Percentiles rank a stretch among this genome's conserved stretches.
phyloP scores from a whole-genome alignment of 257 asterid species.

The Catharanthus roseus region DNA sequence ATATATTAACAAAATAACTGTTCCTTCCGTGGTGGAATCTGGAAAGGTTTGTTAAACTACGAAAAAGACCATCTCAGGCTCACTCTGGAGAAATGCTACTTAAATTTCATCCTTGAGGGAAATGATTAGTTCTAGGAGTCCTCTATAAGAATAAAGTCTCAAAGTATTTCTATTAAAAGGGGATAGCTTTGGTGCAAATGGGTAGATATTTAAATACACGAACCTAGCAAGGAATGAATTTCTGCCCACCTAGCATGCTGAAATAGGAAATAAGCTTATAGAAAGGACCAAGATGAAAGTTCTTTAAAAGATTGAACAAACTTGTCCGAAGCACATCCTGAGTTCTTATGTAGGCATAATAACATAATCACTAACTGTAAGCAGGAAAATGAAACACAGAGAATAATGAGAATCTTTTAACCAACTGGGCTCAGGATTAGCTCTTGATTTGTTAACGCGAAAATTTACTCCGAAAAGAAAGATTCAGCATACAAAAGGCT shows the following conservation, averaged over 20 bases:
- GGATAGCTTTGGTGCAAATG: neutral
- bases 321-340: neutral
- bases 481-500: conserved; percentile 4
- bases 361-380: neutral
- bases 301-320: neutral
- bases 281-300: neutral
- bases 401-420: neutral
- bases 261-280: too few relatives aligned
- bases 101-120: neutral
- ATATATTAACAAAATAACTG: neutral
- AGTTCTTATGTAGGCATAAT: neutral
- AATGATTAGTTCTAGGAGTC: neutral
- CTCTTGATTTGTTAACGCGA: neutral
- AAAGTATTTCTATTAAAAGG: neutral
- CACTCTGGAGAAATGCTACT: neutral
- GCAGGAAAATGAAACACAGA: neutral
- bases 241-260: too few relatives aligned
- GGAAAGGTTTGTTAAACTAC: neutral
- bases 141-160: neutral
- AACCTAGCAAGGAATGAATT: too few relatives aligned
- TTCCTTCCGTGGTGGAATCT: neutral
- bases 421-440: neutral
- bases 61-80: neutral
- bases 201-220: neutral
- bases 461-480: neutral